Evolutionary conservation across 148 eudicot genomes (phyloP).

Genomic region (Camellia granthamiana): DNA sequence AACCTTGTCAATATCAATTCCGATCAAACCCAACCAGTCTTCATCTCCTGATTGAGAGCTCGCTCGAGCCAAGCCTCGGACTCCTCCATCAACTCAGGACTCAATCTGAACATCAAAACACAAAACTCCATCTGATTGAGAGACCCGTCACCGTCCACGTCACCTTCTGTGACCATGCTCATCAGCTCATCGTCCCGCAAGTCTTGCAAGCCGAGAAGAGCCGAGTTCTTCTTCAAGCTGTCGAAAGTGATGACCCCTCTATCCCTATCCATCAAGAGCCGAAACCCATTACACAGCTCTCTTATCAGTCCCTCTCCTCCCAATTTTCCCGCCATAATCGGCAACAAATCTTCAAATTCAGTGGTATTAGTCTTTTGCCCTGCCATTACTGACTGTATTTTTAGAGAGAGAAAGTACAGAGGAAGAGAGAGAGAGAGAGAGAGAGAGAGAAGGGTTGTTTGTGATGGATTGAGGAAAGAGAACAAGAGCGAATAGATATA

Average conservation of each 20-base stretch:
- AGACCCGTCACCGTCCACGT: conserved; percentile 48
- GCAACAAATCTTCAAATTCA: conserved; percentile 46
- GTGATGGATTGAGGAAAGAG: neutral
- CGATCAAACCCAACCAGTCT: neutral
- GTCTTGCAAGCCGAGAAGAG: conserved; percentile 36
- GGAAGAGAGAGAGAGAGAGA: neutral
- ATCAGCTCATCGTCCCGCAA: conserved; percentile 39
- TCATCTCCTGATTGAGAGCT: conserved; percentile 9
- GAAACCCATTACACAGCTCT: conserved; percentile 52
- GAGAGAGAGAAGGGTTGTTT: neutral
- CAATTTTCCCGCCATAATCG: conserved; percentile 39
- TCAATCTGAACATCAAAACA: conserved; percentile 49
- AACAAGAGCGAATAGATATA: neutral
- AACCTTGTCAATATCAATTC: neutral
- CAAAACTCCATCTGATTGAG: conserved; percentile 50
- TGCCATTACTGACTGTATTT: conserved; percentile 7
- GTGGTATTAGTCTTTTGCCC: neutral
- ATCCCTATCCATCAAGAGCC: conserved; percentile 38
- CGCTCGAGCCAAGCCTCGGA: conserved; percentile 36
- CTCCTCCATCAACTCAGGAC: conserved; percentile 48
- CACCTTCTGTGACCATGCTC: conserved; percentile 50
- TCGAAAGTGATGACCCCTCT: conserved; percentile 45
- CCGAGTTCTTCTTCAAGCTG: conserved; percentile 51
- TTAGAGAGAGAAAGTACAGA: neutral
- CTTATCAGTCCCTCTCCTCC: conserved; percentile 40